Evolutionary conservation across 495 filamentous ascomycete genomes (phyloP), one percentile per base, ranked within the genome.

Genomic region (Beverwykella pulmonaria): DNA sequence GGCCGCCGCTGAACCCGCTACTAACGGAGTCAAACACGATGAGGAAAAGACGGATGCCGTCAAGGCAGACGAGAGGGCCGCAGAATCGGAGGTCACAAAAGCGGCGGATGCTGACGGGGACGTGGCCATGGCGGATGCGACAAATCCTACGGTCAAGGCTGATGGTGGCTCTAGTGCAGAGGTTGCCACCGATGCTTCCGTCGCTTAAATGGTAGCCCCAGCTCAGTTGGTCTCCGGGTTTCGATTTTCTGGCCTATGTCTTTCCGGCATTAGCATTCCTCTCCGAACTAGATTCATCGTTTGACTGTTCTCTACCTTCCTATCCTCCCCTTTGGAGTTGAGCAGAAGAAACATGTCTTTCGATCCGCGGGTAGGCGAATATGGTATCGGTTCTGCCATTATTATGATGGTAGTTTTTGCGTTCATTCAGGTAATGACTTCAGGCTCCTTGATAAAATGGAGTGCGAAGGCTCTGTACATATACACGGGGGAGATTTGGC

Each of bases 11-110:
- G 61, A 46, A n/a, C 60, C 67, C 30, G 76, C 78, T 47, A 74
- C 79, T 7, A 88, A 88, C 53, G 85, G 82, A 26, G 71, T 79
- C 34, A 73, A 79, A 67, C 84, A 86, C 53, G 82, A 82, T 12
- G 78, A 79, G 8, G 78, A 79, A n/a, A 81, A 82, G 53, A 73
- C 77, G 17, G 74, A 79, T 36, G 76, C 77, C 19, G 84, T 86
- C 59, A 78, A 80, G 52, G 83, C 81, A 69, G 50, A 39, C 4
- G 30, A 2, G 4, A n/a, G 41, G 12, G 10, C 59, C 8, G 61
- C 55, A 29, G 44, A 57, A 12, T 25, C 58, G 14, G 50, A 39
- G 17, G 29, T 55, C 19, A 25, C 57, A 0, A 68, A 68, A 41
- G 32, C 60, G 23, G 27, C 39, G 1, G 60, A 64, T 20, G 63